Evolutionary conservation across 345 rosid species (phyloP).

Genomic region (Adansonia digitata): DNA sequence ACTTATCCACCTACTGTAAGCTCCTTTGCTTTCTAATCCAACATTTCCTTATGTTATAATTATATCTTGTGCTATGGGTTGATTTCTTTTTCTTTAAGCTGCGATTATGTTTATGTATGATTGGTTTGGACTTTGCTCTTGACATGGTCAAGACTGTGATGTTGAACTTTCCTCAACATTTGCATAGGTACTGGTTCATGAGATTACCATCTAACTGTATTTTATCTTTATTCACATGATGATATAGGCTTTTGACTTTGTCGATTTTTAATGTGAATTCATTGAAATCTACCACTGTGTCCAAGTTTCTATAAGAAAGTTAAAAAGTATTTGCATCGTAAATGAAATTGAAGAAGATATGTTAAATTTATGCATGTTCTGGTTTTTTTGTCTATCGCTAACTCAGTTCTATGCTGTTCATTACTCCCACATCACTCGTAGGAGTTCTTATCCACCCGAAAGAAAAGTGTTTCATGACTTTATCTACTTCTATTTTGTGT

Average conservation of each 20-base stretch:
- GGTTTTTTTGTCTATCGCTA: neutral
- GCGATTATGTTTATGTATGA: neutral
- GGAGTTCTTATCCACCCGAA: no score
- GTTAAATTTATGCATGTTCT: no score
- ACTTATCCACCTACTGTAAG: slow-evolving; percentile 87
- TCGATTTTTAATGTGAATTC: neutral
- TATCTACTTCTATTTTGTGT: no score
- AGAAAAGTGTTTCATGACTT: no score
- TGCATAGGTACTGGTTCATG: neutral
- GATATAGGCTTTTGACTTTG: no score
- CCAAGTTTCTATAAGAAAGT: neutral
- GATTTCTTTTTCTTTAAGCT: neutral
- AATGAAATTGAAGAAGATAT: neutral
- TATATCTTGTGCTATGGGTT: slow-evolving; percentile 1
- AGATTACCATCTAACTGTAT: neutral
- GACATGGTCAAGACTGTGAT: neutral
- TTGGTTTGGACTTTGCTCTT: neutral
- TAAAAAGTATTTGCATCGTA: neutral
- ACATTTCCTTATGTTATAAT: neutral
- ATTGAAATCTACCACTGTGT: neutral
- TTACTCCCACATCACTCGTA: no score
- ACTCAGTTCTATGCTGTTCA: no score
- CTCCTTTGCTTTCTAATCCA: neutral
- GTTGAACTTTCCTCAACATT: neutral
- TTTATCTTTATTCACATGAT: neutral